Base-by-base conservation (phyloP, 495 filamentous ascomycete species). In the Pyronema domesticum region DNA sequence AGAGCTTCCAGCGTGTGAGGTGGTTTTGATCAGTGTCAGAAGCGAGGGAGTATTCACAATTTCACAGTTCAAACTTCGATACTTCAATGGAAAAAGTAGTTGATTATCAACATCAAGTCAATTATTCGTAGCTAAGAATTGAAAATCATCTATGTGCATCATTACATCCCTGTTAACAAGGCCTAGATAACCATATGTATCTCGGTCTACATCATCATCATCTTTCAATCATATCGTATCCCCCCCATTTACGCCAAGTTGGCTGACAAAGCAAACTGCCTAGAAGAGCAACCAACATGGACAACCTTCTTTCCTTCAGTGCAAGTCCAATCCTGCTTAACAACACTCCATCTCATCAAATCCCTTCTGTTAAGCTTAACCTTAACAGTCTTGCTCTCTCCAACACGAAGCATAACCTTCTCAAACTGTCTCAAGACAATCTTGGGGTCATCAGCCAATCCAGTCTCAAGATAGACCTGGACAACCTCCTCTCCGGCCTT, bases 401-500 rank as follows among this genome's bases (percentile, higher is more conserved):
- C 75, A 0, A 69, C 57, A 23, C 65, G 63, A 1, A 81, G 56
- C 33, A 60, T 65, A n/a, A 75, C 53, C 69, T 80, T 80, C 46
- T 68, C 66, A 53, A 81, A 82, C 4, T 78, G 78, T 7, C 79
- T 67, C 30, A 81, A 69, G 63, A 78, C 60, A 65, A 71, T 7
- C 68, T 71, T 39, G 71, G 76, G 23, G 58, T 57, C 68, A 19
- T 64, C 60, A 17, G 60, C 67, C 43, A 68, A 66, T 23, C 65
- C 66, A 19, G 63, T 64, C 14, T 55, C 53, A 14, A 80, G 50
- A 53, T 78, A 77, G 39, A 80, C 64, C 72, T 98, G 91, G 0
- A 81, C 76, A 40, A 95, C 77, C 66, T 94, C 91, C 45, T 89
- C 85, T 44, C 87, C 89, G 6, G 66, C 72, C 9, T 83, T 55